Conservation (phyloP, 805 yeast genomes). For the Teunomyces barrocoloradensis region DNA sequence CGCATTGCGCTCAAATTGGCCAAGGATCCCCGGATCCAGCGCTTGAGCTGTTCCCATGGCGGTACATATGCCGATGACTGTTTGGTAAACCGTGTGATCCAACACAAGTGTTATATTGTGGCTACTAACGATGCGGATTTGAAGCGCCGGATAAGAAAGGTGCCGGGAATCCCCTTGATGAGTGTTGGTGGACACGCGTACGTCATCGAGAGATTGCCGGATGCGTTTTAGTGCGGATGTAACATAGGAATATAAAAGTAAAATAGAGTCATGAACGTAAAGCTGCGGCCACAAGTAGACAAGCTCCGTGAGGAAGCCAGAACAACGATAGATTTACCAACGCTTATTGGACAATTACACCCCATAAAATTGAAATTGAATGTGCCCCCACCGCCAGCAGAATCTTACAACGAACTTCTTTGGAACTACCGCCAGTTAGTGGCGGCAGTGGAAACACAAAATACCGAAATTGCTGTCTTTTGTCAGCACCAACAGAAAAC, state of each 20-base stretch:
- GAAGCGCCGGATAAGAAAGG: slow-evolving; percentile 89
- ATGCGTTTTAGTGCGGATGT: slow-evolving; percentile 57
- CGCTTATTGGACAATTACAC: too few species aligned
- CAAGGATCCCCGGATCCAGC: slow-evolving; percentile 85
- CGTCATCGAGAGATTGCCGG: slow-evolving; percentile 92
- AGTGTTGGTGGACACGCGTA: slow-evolving; percentile 93
- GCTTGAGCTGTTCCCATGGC: slow-evolving; percentile 85
- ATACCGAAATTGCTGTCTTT: neutral
- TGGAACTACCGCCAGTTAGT: neutral
- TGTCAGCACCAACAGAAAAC: too few species aligned
- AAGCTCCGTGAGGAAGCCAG: neutral
- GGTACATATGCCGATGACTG: slow-evolving; percentile 99
- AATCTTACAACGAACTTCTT: neutral
- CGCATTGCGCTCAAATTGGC: slow-evolving; percentile 92
- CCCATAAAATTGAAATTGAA: too few species aligned
- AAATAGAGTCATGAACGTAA: neutral
- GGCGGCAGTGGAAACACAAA: neutral
- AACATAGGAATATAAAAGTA: neutral
- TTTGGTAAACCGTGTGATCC: slow-evolving; percentile 85
- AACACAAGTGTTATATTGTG: slow-evolving; percentile 94
- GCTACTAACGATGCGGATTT: slow-evolving; percentile 98
- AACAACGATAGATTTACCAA: neutral
- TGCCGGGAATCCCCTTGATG: slow-evolving; percentile 96
- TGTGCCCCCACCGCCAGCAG: neutral
- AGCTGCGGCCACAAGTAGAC: neutral